Conservation (phyloP, 805 yeast species). For the Saturnispora hagleri region DNA sequence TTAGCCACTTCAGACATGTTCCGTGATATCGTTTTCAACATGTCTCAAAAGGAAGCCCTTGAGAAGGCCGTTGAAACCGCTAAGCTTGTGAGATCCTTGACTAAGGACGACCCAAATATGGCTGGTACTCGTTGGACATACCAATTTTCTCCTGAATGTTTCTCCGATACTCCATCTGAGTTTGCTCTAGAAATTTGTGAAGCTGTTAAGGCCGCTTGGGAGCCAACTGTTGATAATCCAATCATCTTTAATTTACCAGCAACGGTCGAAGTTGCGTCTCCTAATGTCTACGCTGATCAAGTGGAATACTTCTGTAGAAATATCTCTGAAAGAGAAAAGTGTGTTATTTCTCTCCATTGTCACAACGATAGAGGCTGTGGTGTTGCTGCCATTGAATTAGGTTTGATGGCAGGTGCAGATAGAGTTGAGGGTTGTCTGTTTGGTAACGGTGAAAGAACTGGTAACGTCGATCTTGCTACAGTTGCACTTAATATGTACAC, state of each 20-base stretch:
- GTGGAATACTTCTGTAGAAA: conserved; percentile 64
- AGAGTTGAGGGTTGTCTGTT: conserved; percentile 78
- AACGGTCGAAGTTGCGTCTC: conserved; percentile 69
- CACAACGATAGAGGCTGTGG: conserved; percentile 82
- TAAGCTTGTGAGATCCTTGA: conserved; percentile 53
- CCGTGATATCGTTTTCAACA: conserved; percentile 66
- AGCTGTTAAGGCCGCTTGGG: conserved; percentile 74
- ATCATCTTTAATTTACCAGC: conserved; percentile 75
- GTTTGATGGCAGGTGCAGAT: conserved; percentile 75
- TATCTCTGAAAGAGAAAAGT: conserved; percentile 63
- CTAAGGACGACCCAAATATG: conserved; percentile 64
- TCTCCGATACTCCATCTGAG: conserved; percentile 65
- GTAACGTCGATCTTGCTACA: conserved; percentile 71
- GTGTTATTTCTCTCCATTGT: conserved; percentile 61
- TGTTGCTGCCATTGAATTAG: conserved; percentile 74
- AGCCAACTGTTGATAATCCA: conserved; percentile 64
- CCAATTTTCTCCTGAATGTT: conserved; percentile 74
- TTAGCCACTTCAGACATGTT: conserved; percentile 69
- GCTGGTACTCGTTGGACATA: conserved; percentile 59
- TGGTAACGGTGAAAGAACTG: conserved; percentile 81
- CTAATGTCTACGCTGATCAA: conserved; percentile 73
- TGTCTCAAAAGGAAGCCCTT: conserved; percentile 61
- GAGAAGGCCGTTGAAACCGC: conserved; percentile 65
- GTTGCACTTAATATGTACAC: conserved; percentile 73
- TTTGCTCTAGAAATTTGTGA: conserved; percentile 71